phyloP scores from a whole-genome alignment of 1,284 basidiomycete species.

The Ceratobasidium sp. region DNA sequence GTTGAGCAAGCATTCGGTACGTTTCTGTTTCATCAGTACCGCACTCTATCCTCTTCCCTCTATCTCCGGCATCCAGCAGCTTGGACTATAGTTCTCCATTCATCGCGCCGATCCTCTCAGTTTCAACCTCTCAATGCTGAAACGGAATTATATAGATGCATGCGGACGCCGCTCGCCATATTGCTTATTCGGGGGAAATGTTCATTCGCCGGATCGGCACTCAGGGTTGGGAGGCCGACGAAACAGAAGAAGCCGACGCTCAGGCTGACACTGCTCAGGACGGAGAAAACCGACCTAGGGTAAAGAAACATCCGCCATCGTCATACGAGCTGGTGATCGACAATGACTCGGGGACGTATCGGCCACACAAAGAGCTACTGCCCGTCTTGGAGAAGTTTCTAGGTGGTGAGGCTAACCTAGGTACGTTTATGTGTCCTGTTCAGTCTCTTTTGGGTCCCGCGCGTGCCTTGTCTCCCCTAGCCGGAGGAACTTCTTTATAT shows the following conservation, averaged over 20 bases:
- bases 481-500: too few species aligned
- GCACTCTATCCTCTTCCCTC: too few species aligned
- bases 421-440: too few species aligned
- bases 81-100: too few species aligned
- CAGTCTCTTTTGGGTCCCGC: too few species aligned
- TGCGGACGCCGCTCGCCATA: slow-evolving; percentile 54
- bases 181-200: slow-evolving; percentile 54
- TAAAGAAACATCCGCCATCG: slow-evolving; percentile 47
- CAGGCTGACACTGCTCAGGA: slow-evolving; percentile 39
- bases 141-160: slow-evolving; percentile 51
- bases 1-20: slow-evolving; percentile 57
- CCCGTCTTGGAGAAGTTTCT: slow-evolving; percentile 54
- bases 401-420: slow-evolving; percentile 42
- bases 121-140: too few species aligned
- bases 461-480: too few species aligned
- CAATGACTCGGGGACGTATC: slow-evolving; percentile 61
- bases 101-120: too few species aligned
- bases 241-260: slow-evolving; percentile 32
- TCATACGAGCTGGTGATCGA: slow-evolving; percentile 60
- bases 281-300: slow-evolving; percentile 44
- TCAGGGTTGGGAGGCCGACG: slow-evolving; percentile 41
- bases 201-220: slow-evolving; percentile 48
- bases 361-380: slow-evolving; percentile 54
- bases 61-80: too few species aligned
- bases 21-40: too few species aligned